Conservation (phyloP, 331 rosid species). For the Pyrus hybrid region DNA sequence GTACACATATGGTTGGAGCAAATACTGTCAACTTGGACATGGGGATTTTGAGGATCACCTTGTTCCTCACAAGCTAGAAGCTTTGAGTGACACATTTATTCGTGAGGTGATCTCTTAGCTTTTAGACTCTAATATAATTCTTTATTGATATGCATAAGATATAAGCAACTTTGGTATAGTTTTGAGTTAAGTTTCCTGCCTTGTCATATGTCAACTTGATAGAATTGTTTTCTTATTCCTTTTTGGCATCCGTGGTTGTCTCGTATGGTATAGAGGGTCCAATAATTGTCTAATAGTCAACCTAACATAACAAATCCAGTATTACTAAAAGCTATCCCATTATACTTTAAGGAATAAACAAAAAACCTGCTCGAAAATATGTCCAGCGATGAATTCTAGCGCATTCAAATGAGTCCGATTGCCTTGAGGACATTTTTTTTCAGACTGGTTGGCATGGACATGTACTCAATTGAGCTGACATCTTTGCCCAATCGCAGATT, state of each 20-base stretch:
- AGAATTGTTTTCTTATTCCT: background rate
- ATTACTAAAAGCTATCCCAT: too few species aligned
- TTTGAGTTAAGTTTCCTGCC: background rate
- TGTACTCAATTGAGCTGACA: background rate
- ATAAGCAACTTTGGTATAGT: background rate
- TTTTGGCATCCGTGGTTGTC: background rate
- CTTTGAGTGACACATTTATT: slow-evolving; percentile 39
- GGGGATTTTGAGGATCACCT: slow-evolving; percentile 83
- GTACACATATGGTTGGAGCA: slow-evolving; percentile 89
- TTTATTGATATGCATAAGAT: background rate
- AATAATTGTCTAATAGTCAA: too few species aligned
- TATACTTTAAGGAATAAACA: too few species aligned
- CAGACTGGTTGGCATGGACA: background rate
- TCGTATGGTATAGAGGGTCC: background rate
- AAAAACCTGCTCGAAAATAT: background rate
- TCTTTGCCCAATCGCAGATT: background rate
- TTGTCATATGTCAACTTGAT: background rate
- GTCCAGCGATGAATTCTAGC: background rate
- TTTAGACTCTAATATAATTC: background rate
- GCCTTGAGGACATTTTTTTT: background rate
- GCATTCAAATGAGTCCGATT: too few species aligned
- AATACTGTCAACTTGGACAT: slow-evolving; percentile 94
- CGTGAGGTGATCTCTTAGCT: slow-evolving; percentile 45
- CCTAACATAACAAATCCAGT: too few species aligned
- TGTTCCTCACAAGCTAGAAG: slow-evolving; percentile 69